Evolutionary conservation across 306 rosid genomes (phyloP).

Genomic region (Rosa rugosa): DNA sequence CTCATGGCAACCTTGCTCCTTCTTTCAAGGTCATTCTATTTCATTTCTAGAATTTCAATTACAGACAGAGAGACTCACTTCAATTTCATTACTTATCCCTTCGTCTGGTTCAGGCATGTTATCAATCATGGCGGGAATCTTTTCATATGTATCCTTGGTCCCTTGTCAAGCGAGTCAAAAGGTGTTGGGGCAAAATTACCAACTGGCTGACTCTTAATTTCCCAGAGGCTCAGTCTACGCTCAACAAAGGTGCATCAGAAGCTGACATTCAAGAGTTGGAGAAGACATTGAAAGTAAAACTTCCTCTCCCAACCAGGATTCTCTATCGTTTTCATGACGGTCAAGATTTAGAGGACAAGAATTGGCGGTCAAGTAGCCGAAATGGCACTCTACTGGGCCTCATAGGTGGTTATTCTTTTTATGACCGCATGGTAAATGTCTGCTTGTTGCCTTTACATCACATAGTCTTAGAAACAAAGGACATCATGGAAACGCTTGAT

Average conservation of each 20-base stretch:
- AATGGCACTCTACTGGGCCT: constrained; percentile 36
- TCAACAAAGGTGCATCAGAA: constrained; percentile 73
- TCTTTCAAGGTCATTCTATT: constrained; percentile 58
- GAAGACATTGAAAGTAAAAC: constrained; percentile 49
- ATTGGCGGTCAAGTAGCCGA: too few relatives aligned
- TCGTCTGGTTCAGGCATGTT: constrained; percentile 44
- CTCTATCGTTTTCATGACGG: constrained; percentile 83
- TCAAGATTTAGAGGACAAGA: constrained; percentile 43
- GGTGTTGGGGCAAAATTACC: constrained; percentile 65
- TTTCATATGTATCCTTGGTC: constrained; percentile 86
- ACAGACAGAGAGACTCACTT: too few relatives aligned
- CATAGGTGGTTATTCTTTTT: constrained; percentile 82
- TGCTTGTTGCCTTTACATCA: constrained; percentile 60
- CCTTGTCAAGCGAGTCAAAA: constrained; percentile 72
- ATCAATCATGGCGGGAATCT: constrained; percentile 64
- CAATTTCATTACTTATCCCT: neutral
- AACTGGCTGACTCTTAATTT: constrained; percentile 58
- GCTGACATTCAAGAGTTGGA: constrained; percentile 60
- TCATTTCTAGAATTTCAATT: neutral
- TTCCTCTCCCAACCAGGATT: constrained; percentile 81
- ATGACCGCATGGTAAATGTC: constrained; percentile 57
- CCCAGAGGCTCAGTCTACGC: constrained; percentile 68
- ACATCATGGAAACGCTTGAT: constrained; percentile 21
- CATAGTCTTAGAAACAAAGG: constrained; percentile 41
- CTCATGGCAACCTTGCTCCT: constrained; percentile 51